Evolutionary conservation across 192 early-diverging fungal species (phyloP).

Genomic region (Coemansia sp.): DNA sequence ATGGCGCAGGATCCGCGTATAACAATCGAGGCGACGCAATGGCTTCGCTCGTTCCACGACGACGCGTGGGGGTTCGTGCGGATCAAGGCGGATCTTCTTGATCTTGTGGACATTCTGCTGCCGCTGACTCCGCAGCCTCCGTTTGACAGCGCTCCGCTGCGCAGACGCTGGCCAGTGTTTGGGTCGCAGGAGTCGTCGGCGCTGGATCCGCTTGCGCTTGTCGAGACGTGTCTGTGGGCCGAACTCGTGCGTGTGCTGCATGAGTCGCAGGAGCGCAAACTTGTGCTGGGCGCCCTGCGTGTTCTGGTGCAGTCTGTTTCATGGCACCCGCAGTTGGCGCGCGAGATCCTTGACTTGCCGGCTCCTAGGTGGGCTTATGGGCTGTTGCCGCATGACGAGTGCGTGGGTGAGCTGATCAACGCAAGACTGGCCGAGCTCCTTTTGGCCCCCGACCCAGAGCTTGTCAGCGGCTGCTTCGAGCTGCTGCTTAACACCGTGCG

Average conservation of each 20-base stretch:
- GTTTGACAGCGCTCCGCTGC: slow-evolving; percentile 22
- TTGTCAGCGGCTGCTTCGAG: slow-evolving; percentile 39
- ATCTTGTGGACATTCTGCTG: slow-evolving; percentile 41
- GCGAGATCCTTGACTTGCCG: slow-evolving; percentile 40
- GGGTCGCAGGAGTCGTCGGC: slow-evolving; percentile 18
- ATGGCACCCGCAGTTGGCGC: slow-evolving; percentile 54
- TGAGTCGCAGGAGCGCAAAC: slow-evolving; percentile 34
- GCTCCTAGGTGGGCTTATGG: slow-evolving; percentile 20
- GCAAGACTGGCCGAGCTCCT: slow-evolving; percentile 32
- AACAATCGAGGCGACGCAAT: slow-evolving; percentile 37
- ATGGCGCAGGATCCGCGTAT: slow-evolving; percentile 50
- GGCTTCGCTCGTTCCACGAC: slow-evolving; percentile 25
- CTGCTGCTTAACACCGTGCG: slow-evolving; percentile 51
- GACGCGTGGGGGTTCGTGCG: slow-evolving; percentile 7
- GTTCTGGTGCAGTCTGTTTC: slow-evolving; percentile 45
- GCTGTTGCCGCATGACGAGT: not conserved
- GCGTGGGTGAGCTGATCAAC: slow-evolving; percentile 39
- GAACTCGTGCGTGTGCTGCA: slow-evolving; percentile 41
- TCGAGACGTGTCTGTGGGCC: slow-evolving; percentile 51
- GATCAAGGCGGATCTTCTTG: slow-evolving; percentile 33
- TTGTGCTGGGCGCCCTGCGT: slow-evolving; percentile 40
- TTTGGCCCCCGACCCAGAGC: slow-evolving; percentile 39
- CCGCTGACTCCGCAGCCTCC: slow-evolving; percentile 34
- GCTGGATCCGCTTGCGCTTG: slow-evolving; percentile 36
- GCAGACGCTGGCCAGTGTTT: slow-evolving; percentile 25